phyloP scores from a whole-genome alignment of 78 protist genomes.

The Pigoraptor vietnamica region DNA sequence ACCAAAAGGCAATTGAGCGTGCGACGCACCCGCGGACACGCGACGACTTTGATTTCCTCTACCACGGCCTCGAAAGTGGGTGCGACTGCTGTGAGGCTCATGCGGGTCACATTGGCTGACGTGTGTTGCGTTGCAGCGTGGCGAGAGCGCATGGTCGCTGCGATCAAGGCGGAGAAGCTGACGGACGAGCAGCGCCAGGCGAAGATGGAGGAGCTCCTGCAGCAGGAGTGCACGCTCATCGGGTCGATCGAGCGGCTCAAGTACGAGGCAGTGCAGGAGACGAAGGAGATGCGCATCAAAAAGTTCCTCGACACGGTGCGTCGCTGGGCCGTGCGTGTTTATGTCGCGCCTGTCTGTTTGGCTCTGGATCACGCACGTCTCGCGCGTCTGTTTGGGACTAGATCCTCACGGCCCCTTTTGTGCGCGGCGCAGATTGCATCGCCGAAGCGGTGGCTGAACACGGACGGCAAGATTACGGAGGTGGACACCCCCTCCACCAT shows the following conservation, averaged over 20 bases:
- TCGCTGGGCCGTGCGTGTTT: neutral
- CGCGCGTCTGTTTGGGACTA: no score
- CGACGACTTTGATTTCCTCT: constrained; percentile 55
- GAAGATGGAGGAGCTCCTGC: constrained; percentile 38
- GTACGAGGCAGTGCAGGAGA: constrained; percentile 22
- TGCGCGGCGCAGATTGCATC: neutral
- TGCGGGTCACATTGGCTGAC: neutral
- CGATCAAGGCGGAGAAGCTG: constrained; percentile 6
- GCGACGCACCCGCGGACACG: constrained; percentile 59
- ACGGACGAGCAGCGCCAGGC: constrained; percentile 30
- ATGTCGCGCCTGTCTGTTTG: neutral
- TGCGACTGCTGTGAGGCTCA: no score
- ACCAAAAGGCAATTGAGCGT: constrained; percentile 40
- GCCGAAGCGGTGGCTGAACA: neutral
- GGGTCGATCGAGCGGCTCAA: constrained; percentile 65
- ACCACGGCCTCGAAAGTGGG: constrained; percentile 59
- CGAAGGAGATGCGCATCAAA: neutral
- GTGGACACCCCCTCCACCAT: constrained; percentile 69
- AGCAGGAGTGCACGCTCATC: constrained; percentile 55
- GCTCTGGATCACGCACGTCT: no score
- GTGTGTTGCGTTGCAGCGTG: neutral
- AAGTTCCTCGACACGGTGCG: neutral
- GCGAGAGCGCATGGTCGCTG: neutral
- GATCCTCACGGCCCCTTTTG: no score
- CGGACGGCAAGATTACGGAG: neutral